A percentile compares a stretch with the other conserved stretches of the same genome.
phyloP scores from a whole-genome alignment of 768 basidiomycete genomes.

The Pulveroboletus sp. region DNA sequence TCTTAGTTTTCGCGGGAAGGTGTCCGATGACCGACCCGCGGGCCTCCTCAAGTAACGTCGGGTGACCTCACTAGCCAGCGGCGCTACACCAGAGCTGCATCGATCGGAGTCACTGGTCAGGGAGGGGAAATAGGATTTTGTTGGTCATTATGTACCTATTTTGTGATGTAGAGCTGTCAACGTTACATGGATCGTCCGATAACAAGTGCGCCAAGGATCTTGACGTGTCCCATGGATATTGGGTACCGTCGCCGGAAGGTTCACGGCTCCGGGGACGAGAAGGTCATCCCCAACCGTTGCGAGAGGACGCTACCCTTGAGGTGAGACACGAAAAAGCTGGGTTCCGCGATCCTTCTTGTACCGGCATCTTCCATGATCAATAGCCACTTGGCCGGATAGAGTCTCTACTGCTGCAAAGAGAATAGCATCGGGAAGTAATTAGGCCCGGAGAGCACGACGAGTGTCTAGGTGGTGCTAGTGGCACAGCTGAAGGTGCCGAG shows the following conservation, averaged over 20 bases:
- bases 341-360: neutral
- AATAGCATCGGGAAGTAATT: slow-evolving; percentile 14
- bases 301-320: neutral
- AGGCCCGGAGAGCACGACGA: neutral
- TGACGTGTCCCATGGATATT: neutral
- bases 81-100: slow-evolving; percentile 10
- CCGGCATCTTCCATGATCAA: neutral
- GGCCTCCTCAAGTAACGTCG: slow-evolving; percentile 26
- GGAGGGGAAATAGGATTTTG: no score
- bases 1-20: slow-evolving; percentile 1
- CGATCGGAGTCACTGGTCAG: slow-evolving; percentile 9
- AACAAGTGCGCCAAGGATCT: neutral
- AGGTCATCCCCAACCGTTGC: neutral
- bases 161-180: neutral
- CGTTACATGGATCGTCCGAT: neutral
- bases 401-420: slow-evolving; percentile 19
- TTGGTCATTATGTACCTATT: slow-evolving; percentile 10
- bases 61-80: slow-evolving; percentile 24
- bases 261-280: neutral
- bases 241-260: neutral
- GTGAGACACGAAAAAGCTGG: neutral
- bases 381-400: no score
- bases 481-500: slow-evolving; percentile 2
- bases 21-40: slow-evolving; percentile 4
- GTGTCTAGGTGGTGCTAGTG: slow-evolving; percentile 12